Base-by-base conservation (phyloP, 2,329 filamentous ascomycete species). In the Cladophialophora bantiana region DNA sequence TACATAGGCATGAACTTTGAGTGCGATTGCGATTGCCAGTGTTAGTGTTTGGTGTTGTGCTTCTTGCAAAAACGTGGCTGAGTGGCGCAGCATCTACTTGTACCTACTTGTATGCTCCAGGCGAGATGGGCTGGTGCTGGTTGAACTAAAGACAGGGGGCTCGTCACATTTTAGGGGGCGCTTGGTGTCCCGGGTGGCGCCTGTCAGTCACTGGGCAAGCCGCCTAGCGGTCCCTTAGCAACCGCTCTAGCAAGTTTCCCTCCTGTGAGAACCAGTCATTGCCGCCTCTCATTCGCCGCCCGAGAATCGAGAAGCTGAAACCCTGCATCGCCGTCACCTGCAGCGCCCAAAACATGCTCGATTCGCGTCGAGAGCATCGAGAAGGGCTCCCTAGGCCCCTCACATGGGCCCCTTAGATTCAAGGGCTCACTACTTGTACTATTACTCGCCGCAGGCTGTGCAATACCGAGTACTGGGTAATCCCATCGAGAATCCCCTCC, bases 321-420 rank as follows among this genome's bases (percentile, higher is more conserved):
- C 45, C 45, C 45, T 50, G 45, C 45, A 50, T 50, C 18, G 26
- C 36, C 45, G 45, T 50, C 45, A 50, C 26, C 45, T 10, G 20
- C 45, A 31, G 13, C 26, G 45, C 20, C 45, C 45, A 26, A 20
- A 7, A 50, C 18, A 26, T 48, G 45, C 26, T 50, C 45, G 45
- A 50, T 50, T 50, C 45, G 45, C 45, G 6, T 50, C 45, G 7
- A 26, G 26, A 26, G 26, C 26, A 26, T 26, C 26, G 45, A 4
- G 10, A 50, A 50, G 20, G 42, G n/a, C 20, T 7, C 42, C n/a
- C 13, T 4, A 4, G 40, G 4, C 45, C 45, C 45, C 45, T 50
- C 26, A 31, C 18, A 6, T 26, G 45, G 12, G 5, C 36, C 12
- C 15, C 36, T 10, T 26, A 50, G 18, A 31, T 50, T 9, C 45